These are phyloP conservation scores for Paecilomyces variotii DNA, from an alignment of 2,329 filamentous ascomycete species.

Conservation along the genomic window DNA sequence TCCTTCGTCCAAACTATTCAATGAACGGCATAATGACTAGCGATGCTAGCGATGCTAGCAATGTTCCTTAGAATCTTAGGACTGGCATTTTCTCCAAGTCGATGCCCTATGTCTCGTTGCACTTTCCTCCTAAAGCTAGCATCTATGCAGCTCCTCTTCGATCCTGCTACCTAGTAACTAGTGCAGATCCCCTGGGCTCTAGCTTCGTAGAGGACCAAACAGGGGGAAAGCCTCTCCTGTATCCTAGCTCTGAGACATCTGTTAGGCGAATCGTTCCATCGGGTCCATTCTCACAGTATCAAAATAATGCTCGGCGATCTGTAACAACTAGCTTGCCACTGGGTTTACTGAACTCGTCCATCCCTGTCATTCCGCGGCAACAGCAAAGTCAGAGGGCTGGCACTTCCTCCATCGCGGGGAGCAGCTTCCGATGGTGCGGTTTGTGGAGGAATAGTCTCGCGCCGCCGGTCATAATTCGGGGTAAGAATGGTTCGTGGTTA, in stretches of 20 bases:
- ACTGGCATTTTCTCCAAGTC: too few species aligned
- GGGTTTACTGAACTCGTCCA: neutral
- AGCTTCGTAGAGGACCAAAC: neutral
- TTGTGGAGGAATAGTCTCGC: neutral
- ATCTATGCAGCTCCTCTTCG: neutral
- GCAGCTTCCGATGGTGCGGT: neutral
- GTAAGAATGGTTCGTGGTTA: neutral
- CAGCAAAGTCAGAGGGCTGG: neutral
- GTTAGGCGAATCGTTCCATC: neutral
- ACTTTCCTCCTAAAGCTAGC: neutral
- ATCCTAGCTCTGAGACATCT: neutral
- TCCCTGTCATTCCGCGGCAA: neutral
- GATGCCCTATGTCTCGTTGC: too few species aligned
- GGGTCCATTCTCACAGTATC: neutral
- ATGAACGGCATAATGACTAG: too few species aligned
- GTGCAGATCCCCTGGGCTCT: neutral
- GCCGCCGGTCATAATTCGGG: neutral
- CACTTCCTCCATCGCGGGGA: neutral
- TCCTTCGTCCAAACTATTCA: too few species aligned
- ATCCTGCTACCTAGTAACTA: neutral
- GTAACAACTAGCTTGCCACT: neutral
- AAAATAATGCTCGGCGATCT: too few species aligned
- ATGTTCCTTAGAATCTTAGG: too few species aligned
- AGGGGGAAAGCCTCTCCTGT: neutral
- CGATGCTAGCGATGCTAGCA: too few species aligned